Conservation (phyloP, 495 filamentous ascomycete genomes). For the Tuber aestivum region DNA sequence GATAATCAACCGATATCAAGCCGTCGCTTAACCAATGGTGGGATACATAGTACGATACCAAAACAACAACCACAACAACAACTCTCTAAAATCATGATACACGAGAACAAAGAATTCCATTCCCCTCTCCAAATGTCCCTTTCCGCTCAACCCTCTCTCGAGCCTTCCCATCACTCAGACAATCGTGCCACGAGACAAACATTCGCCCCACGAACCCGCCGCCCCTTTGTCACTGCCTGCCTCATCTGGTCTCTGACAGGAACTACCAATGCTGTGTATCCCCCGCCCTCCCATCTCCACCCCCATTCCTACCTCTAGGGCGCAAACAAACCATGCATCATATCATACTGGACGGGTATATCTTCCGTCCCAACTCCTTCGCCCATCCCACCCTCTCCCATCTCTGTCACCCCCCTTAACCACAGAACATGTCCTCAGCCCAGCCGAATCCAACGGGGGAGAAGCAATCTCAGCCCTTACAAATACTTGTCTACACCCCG, state of each 20-base stretch:
- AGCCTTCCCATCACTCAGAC: neutral
- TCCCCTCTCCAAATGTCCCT: neutral
- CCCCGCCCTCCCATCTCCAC: too few relatives aligned
- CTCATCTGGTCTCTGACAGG: neutral
- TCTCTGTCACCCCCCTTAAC: neutral
- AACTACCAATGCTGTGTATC: too few relatives aligned
- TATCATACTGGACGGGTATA: too few relatives aligned
- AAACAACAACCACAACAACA: neutral
- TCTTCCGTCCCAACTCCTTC: neutral
- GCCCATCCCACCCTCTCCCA: neutral
- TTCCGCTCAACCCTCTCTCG: neutral
- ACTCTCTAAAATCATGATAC: neutral
- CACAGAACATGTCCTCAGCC: neutral
- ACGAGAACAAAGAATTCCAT: neutral
- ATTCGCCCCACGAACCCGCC: neutral
- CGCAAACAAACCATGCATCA: neutral
- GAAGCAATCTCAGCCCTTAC: neutral
- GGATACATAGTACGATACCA: neutral
- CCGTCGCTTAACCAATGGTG: neutral
- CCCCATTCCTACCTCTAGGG: neutral
- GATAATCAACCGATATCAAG: neutral
- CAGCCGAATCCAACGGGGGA: neutral
- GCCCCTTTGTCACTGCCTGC: neutral
- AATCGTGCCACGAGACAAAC: neutral
- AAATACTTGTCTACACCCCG: constrained; percentile 1